phyloP scores from a whole-genome alignment of 2,329 filamentous ascomycete genomes.

The Onygenales sp. region DNA sequence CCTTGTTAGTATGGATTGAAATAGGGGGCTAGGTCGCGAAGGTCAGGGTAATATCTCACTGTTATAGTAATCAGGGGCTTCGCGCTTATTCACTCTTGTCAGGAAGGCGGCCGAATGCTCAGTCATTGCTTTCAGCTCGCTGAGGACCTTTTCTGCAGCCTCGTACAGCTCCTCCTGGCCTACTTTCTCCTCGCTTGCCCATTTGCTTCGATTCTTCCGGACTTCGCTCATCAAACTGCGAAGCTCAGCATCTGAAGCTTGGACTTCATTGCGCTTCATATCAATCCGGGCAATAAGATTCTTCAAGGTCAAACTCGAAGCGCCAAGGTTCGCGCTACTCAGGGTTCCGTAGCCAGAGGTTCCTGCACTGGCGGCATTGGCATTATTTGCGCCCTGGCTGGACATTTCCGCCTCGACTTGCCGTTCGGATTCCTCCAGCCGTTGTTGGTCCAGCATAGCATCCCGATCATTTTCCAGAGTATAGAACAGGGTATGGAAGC shows the following conservation, averaged over 20 bases:
- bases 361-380: slow-evolving; percentile 41
- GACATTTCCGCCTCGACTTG: slow-evolving; percentile 95
- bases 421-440: slow-evolving; percentile 90
- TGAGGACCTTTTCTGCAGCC: slow-evolving; percentile 90
- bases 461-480: slow-evolving; percentile 91
- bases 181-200: slow-evolving; percentile 95
- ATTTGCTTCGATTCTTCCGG: slow-evolving; percentile 94
- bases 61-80: slow-evolving; percentile 90
- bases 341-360: slow-evolving; percentile 73
- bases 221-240: slow-evolving; percentile 94
- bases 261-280: slow-evolving; percentile 78
- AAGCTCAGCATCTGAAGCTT: slow-evolving; percentile 85
- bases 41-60: slow-evolving; percentile 47
- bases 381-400: slow-evolving; percentile 44
- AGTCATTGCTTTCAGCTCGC: slow-evolving; percentile 91
- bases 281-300: slow-evolving; percentile 95
- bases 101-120: slow-evolving; percentile 97
- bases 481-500: slow-evolving; percentile 89
- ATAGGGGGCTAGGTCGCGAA: neutral
- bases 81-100: slow-evolving; percentile 89
- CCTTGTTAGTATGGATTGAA: slow-evolving; percentile 3
- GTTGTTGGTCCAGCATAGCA: slow-evolving; percentile 96
- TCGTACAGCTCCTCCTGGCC: slow-evolving; percentile 98
- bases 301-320: slow-evolving; percentile 91
- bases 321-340: slow-evolving; percentile 87